These are phyloP conservation scores for Fraxinus albicans DNA, from an alignment of 305 asterid genomes.

Conservation along the genomic window DNA sequence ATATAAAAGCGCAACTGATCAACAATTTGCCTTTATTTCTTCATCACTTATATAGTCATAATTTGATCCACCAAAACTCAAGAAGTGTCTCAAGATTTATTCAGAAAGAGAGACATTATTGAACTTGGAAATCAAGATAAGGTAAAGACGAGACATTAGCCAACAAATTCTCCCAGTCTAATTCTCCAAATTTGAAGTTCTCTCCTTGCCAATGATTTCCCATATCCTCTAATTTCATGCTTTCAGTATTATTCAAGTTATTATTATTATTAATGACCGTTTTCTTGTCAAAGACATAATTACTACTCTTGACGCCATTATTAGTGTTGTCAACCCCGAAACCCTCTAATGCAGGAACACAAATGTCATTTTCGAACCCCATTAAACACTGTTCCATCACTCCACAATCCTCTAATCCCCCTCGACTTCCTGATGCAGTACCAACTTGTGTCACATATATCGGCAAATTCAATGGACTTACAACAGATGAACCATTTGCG, in stretches of 20 bases:
- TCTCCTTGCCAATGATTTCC: constrained; percentile 12
- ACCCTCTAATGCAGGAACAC: constrained; percentile 62
- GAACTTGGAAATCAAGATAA: neutral
- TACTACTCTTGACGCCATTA: constrained; percentile 16
- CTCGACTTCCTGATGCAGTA: constrained; percentile 31
- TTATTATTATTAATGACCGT: constrained; percentile 9
- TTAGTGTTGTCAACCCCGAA: constrained; percentile 13
- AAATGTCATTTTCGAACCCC: constrained; percentile 68
- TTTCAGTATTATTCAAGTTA: constrained; percentile 20
- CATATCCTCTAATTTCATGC: constrained; percentile 6
- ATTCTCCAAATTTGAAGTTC: constrained; percentile 9
- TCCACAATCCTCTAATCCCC: constrained; percentile 26
- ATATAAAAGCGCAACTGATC: too few species aligned
- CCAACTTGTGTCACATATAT: too few species aligned
- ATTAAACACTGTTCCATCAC: constrained; percentile 39
- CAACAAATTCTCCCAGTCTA: constrained; percentile 16
- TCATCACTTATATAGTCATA: neutral
- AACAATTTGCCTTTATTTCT: neutral
- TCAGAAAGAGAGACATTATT: neutral
- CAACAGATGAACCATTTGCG: neutral
- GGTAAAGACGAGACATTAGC: neutral
- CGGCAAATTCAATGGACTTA: constrained; percentile 2
- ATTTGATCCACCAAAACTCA: neutral
- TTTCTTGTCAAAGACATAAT: constrained; percentile 30
- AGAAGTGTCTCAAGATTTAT: neutral